These are phyloP conservation scores for Pseudogymnoascus sp. DNA, from an alignment of 2,329 filamentous ascomycete genomes.

Conservation along the genomic window DNA sequence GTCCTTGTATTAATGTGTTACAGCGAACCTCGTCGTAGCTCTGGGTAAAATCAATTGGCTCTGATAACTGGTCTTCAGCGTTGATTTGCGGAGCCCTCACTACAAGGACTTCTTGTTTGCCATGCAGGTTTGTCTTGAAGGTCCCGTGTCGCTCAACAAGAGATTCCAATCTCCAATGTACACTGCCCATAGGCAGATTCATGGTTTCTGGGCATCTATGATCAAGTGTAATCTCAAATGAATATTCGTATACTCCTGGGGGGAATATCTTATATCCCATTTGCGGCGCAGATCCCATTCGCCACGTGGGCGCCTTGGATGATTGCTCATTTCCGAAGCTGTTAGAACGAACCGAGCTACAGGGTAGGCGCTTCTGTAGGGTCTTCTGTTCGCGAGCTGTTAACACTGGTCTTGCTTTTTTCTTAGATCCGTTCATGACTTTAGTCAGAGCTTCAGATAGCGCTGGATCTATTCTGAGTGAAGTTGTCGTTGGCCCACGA, in stretches of 20 bases:
- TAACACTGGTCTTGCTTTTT: background rate
- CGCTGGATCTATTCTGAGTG: slow-evolving; percentile 16
- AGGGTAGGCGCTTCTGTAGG: slow-evolving; percentile 51
- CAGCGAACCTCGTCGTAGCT: slow-evolving; percentile 69
- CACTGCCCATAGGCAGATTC: slow-evolving; percentile 61
- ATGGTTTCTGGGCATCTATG: slow-evolving; percentile 67
- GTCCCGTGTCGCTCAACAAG: slow-evolving; percentile 62
- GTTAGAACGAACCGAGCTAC: slow-evolving; percentile 57
- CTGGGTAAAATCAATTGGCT: slow-evolving; percentile 68
- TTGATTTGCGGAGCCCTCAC: slow-evolving; percentile 64
- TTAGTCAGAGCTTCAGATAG: background rate
- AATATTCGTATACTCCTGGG: slow-evolving; percentile 34
- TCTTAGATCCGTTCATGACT: background rate
- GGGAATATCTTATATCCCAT: slow-evolving; percentile 66
- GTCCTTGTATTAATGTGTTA: slow-evolving; percentile 45
- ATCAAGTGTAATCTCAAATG: slow-evolving; percentile 78
- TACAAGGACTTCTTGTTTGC: slow-evolving; percentile 58
- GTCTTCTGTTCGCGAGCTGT: slow-evolving; percentile 35
- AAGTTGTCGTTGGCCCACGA: slow-evolving; percentile 21
- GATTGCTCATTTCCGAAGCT: slow-evolving; percentile 61
- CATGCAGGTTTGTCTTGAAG: slow-evolving; percentile 62
- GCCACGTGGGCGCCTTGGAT: slow-evolving; percentile 38
- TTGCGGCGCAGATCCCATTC: slow-evolving; percentile 41
- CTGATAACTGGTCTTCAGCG: slow-evolving; percentile 64
- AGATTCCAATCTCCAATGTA: slow-evolving; percentile 64